These are phyloP conservation scores for Entophlyctis luteolus DNA, from an alignment of 192 early-diverging fungal genomes.

Conservation along the genomic window DNA sequence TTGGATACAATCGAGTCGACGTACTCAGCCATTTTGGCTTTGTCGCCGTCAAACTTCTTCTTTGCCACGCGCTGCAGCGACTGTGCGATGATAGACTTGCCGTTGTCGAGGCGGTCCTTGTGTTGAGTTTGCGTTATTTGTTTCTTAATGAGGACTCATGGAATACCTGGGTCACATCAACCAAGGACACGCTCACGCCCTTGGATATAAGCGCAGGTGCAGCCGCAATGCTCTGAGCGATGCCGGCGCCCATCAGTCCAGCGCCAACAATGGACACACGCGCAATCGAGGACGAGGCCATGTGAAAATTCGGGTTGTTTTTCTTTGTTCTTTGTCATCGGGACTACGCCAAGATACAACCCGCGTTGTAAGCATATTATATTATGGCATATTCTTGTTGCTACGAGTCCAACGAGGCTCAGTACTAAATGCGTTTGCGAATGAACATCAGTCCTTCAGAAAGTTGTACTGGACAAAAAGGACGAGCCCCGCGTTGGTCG, in stretches of 20 bases:
- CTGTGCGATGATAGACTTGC: constrained; percentile 75
- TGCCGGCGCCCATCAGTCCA: constrained; percentile 79
- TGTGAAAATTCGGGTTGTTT: too few relatives aligned
- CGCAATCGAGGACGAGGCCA: too few relatives aligned
- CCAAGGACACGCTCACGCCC: constrained; percentile 62
- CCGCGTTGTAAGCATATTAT: too few relatives aligned
- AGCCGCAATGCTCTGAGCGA: constrained; percentile 73
- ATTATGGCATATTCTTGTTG: too few relatives aligned
- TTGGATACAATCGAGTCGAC: constrained; percentile 68
- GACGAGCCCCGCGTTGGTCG: too few relatives aligned
- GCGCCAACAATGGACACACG: constrained; percentile 16
- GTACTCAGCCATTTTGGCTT: constrained; percentile 18
- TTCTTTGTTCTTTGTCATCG: too few relatives aligned
- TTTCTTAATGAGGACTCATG: background rate
- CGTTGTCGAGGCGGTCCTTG: constrained; percentile 67
- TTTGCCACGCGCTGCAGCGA: constrained; percentile 86
- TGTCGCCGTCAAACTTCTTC: constrained; percentile 78
- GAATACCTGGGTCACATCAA: constrained; percentile 11
- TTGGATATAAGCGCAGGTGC: constrained; percentile 35
- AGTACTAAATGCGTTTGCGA: too few relatives aligned
- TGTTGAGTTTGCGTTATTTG: background rate
- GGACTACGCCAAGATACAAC: too few relatives aligned
- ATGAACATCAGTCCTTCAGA: too few relatives aligned
- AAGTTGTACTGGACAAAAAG: too few relatives aligned
- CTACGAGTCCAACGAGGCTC: too few relatives aligned